These are phyloP conservation scores for Cyberlindnera maclurae DNA, from an alignment of 805 yeast genomes.

Conservation along the genomic window DNA sequence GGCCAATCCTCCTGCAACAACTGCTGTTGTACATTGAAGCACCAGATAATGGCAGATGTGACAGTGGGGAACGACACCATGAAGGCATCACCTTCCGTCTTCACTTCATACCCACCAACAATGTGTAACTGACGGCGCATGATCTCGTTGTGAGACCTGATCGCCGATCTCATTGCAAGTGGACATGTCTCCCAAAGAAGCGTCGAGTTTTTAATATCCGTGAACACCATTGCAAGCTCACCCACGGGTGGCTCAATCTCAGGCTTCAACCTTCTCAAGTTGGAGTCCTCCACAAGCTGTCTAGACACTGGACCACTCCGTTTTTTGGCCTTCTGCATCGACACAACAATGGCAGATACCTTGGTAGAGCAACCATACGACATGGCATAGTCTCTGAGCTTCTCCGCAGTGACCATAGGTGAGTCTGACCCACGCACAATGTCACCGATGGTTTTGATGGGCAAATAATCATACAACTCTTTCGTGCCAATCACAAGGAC, in stretches of 20 bases:
- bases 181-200: slow-evolving; percentile 90
- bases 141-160: slow-evolving; percentile 84
- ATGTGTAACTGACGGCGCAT: slow-evolving; percentile 92
- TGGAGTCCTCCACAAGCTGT: slow-evolving; percentile 64
- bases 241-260: slow-evolving; percentile 96
- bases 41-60: slow-evolving; percentile 86
- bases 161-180: slow-evolving; percentile 92
- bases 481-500: slow-evolving; percentile 78
- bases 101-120: slow-evolving; percentile 96
- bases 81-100: slow-evolving; percentile 98
- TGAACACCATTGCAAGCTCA: slow-evolving; percentile 89
- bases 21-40: slow-evolving; percentile 86
- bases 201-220: slow-evolving; percentile 95
- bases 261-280: slow-evolving; percentile 73
- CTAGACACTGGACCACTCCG: slow-evolving; percentile 31
- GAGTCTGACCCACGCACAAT: slow-evolving; percentile 74
- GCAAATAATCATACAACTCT: slow-evolving; percentile 78
- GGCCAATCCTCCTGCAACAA: slow-evolving; percentile 91
- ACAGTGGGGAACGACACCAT: slow-evolving; percentile 96
- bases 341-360: slow-evolving; percentile 72
- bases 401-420: slow-evolving; percentile 89
- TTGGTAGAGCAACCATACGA: slow-evolving; percentile 84
- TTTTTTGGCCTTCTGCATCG: slow-evolving; percentile 45
- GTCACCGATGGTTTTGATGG: slow-evolving; percentile 84
- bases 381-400: slow-evolving; percentile 87